A percentile compares a stretch with the other conserved stretches of the same genome.
phyloP scores from a whole-genome alignment of 768 basidiomycete species.

The Daedaleopsis sinensis region DNA sequence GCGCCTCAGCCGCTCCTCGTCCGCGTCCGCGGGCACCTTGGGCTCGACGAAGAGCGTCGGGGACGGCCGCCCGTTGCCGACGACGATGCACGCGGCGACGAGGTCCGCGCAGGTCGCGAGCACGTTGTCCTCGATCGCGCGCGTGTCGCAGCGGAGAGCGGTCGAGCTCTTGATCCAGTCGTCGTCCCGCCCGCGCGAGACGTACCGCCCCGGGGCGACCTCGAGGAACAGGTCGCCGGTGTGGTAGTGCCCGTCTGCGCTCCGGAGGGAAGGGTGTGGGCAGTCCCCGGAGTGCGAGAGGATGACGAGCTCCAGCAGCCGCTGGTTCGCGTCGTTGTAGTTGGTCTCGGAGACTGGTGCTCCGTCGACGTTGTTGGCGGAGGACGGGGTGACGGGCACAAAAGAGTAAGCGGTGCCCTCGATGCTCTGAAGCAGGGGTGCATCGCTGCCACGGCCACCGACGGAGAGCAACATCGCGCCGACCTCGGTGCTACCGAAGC shows the following conservation, averaged over 20 bases:
- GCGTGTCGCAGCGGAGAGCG: conserved; percentile 78
- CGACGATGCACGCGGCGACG: conserved; percentile 75
- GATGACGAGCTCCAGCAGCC: conserved; percentile 71
- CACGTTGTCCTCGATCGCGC: conserved; percentile 80
- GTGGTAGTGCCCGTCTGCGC: conserved; percentile 72
- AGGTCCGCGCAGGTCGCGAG: conserved; percentile 64
- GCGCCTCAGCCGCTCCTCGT: conserved; percentile 62
- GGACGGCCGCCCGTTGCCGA: conserved; percentile 75
- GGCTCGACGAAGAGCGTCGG: conserved; percentile 80
- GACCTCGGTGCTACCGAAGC: conserved; percentile 83
- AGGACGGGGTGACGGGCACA: conserved; percentile 49
- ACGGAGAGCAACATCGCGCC: conserved; percentile 69
- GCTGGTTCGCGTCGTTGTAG: conserved; percentile 54
- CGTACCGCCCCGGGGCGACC: conserved; percentile 55
- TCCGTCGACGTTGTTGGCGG: conserved; percentile 17
- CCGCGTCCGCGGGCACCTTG: conserved; percentile 43
- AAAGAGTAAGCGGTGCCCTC: conserved; percentile 71
- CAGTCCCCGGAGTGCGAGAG: conserved; percentile 69
- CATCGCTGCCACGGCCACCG: conserved; percentile 54
- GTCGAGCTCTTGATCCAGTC: conserved; percentile 88
- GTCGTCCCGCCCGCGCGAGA: conserved; percentile 74
- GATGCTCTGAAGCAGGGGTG: conserved; percentile 57
- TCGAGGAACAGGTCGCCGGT: conserved; percentile 84
- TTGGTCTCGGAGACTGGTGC: conserved; percentile 36
- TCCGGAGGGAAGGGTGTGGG: conserved; percentile 59